phyloP scores from a whole-genome alignment of 2,329 filamentous ascomycete genomes.

The Cercospora citrullina region DNA sequence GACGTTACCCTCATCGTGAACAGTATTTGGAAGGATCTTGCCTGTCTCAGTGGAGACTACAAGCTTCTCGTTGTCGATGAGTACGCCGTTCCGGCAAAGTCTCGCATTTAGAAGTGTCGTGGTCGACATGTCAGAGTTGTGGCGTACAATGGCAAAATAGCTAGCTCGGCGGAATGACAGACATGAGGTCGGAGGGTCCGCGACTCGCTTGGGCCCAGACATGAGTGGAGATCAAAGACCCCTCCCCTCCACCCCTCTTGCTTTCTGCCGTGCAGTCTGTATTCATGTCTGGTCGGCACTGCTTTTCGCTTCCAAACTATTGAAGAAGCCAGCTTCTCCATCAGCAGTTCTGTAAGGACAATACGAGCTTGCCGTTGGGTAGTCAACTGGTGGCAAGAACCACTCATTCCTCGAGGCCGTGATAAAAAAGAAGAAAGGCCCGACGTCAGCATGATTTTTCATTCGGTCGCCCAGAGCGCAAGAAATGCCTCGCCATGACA shows the following conservation, averaged over 20 bases:
- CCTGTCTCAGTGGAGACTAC: background rate
- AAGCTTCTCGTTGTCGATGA: background rate
- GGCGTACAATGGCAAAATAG: background rate
- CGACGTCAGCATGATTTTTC: no score
- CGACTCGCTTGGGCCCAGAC: background rate
- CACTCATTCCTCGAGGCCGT: no score
- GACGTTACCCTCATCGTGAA: background rate
- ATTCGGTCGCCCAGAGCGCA: no score
- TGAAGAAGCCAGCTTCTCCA: background rate
- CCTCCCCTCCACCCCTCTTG: background rate
- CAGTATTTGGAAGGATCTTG: background rate
- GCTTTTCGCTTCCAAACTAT: background rate
- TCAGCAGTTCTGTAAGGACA: background rate
- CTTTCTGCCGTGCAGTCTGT: background rate
- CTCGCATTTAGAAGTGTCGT: slow-evolving; percentile 6
- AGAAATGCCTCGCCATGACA: no score
- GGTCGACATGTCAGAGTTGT: background rate
- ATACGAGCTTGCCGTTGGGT: no score
- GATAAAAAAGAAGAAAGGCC: no score
- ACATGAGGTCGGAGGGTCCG: background rate
- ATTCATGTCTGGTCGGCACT: background rate
- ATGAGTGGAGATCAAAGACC: background rate
- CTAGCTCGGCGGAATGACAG: background rate
- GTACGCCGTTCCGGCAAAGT: slow-evolving; percentile 1
- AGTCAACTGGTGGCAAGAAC: no score